These are phyloP conservation scores for Brassica carinata DNA, from an alignment of 345 rosid genomes.

Conservation along the genomic window DNA sequence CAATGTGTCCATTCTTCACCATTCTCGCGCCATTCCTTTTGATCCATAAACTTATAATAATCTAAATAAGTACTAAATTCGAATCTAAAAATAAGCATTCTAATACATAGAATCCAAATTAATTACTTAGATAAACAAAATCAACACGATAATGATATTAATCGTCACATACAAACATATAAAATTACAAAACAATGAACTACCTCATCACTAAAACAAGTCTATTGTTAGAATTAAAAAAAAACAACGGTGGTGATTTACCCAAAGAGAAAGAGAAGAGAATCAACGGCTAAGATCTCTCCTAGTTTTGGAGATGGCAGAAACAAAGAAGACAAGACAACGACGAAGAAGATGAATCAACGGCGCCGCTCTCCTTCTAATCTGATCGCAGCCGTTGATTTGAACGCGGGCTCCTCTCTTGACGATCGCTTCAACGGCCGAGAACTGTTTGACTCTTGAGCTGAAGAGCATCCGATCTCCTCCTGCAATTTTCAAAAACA, in stretches of 20 bases:
- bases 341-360: conserved; percentile 1
- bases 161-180: conserved; percentile 2
- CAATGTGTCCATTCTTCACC: conserved; percentile 14
- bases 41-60: conserved; percentile 6
- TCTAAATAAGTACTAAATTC: not conserved
- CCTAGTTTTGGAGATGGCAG: conserved; percentile 42
- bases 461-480: conserved; percentile 56
- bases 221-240: conserved; percentile 18
- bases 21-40: conserved; percentile 16
- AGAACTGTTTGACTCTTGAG: conserved; percentile 36
- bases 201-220: conserved; percentile 31
- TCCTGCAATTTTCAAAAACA: conserved; percentile 44
- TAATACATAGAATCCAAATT: not conserved
- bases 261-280: not conserved
- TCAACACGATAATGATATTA: not conserved
- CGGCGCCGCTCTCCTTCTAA: conserved; percentile 39
- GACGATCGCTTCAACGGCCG: conserved; percentile 31
- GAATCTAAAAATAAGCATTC: not conserved
- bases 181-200: conserved; percentile 9
- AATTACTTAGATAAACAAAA: not conserved
- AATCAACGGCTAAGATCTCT: conserved; percentile 48
- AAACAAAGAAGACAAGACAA: conserved; percentile 39
- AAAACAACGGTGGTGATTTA: conserved; percentile 9
- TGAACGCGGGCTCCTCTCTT: conserved; percentile 36
- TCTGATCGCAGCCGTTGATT: conserved; percentile 46